Evolutionary conservation across 768 basidiomycete genomes (phyloP).

Genomic region (Collybiopsis luxurians): DNA sequence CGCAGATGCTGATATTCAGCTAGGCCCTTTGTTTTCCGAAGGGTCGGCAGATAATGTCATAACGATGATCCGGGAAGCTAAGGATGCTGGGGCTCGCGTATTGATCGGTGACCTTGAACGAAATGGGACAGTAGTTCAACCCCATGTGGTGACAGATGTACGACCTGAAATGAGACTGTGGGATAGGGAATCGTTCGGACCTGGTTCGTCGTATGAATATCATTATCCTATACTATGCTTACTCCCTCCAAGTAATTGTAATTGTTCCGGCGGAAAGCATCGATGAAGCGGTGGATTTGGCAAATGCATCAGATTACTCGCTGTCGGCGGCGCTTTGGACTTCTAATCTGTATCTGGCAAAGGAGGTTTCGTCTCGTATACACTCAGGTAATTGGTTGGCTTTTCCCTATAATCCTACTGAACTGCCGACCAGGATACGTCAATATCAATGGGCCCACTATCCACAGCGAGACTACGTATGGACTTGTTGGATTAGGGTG

Average conservation of each 20-base stretch:
- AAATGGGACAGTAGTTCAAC: slow-evolving; percentile 43
- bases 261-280: slow-evolving; percentile 44
- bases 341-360: slow-evolving; percentile 37
- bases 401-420: too few relatives aligned
- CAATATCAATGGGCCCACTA: slow-evolving; percentile 54
- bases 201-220: slow-evolving; percentile 30
- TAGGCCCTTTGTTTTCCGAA: slow-evolving; percentile 43
- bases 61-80: slow-evolving; percentile 41
- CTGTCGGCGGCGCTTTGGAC: slow-evolving; percentile 55
- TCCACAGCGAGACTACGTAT: slow-evolving; percentile 40
- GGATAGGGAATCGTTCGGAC: slow-evolving; percentile 63
- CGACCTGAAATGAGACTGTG: slow-evolving; percentile 49
- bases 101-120: slow-evolving; percentile 40
- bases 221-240: background rate
- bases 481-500: slow-evolving; percentile 46
- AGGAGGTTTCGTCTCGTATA: slow-evolving; percentile 45
- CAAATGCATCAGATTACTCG: slow-evolving; percentile 53
- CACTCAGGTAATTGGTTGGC: too few relatives aligned
- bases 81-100: slow-evolving; percentile 41
- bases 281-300: slow-evolving; percentile 53
- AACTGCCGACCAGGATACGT: slow-evolving; percentile 42
- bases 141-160: slow-evolving; percentile 48
- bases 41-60: slow-evolving; percentile 45
- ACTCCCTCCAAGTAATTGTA: slow-evolving; percentile 31
- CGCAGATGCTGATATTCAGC: slow-evolving; percentile 22